phyloP scores from a whole-genome alignment of 495 filamentous ascomycete species.

The Aspergillus avenaceus region DNA sequence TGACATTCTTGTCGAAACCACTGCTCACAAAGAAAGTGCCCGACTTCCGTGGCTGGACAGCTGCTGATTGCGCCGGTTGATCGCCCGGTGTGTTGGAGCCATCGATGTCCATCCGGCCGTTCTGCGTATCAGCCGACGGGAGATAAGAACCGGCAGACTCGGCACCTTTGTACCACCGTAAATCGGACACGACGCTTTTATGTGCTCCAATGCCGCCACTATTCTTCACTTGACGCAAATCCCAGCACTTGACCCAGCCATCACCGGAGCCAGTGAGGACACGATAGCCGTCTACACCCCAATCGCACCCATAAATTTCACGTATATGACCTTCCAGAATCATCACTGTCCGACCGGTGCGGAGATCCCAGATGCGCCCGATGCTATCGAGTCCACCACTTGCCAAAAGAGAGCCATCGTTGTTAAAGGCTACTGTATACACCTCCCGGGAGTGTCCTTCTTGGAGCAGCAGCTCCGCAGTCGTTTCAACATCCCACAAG shows the following conservation, averaged over 20 bases:
- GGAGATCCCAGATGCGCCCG: conserved; percentile 93
- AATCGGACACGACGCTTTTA: conserved; percentile 83
- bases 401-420: conserved; percentile 84
- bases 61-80: conserved; percentile 9
- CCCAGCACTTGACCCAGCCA: conserved; percentile 97
- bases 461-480: conserved; percentile 79
- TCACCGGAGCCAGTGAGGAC: conserved; percentile 88
- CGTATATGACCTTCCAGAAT: conserved; percentile 91
- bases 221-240: conserved; percentile 80
- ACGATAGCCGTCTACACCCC: conserved; percentile 85
- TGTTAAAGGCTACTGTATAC: conserved; percentile 82
- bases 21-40: conserved; percentile 87
- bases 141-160: conserved; percentile 57
- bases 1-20: conserved; percentile 94
- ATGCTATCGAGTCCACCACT: conserved; percentile 91
- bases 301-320: conserved; percentile 88
- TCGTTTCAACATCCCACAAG: conserved; percentile 88
- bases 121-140: conserved; percentile 54
- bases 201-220: conserved; percentile 86
- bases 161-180: conserved; percentile 87
- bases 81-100: conserved; percentile 25
- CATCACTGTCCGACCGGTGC: conserved; percentile 92
- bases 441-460: conserved; percentile 94
- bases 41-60: conserved; percentile 53
- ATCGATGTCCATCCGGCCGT: conserved; percentile 57